Percentiles rank a stretch among this genome's conserved stretches.
Evolutionary conservation across 441 rosid genomes (phyloP).

Genomic region (Biscutella laevigata): DNA sequence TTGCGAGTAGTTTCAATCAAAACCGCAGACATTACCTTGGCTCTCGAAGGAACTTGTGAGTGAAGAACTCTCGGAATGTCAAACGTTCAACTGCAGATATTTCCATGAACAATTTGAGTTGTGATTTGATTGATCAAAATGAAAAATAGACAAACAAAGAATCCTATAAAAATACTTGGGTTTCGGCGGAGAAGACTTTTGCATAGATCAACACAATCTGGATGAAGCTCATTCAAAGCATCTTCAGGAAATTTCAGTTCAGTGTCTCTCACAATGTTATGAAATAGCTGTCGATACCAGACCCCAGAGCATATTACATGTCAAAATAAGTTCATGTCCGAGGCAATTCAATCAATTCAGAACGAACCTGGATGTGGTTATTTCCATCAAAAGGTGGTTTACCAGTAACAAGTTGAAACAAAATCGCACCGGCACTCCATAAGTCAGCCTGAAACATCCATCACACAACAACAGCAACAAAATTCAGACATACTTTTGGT

Average conservation of each 20-base stretch:
- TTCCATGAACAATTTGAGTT: neutral
- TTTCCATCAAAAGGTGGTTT: conserved; percentile 72
- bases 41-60: conserved; percentile 54
- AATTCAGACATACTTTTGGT: too few relatives aligned
- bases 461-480: neutral
- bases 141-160: conserved; percentile 2
- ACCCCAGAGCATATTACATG: conserved; percentile 5
- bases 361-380: conserved; percentile 54
- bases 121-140: neutral
- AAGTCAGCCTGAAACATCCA: conserved; percentile 58
- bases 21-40: conserved; percentile 37
- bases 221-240: conserved; percentile 46
- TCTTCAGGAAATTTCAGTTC: conserved; percentile 65
- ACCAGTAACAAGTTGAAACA: conserved; percentile 83
- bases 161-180: conserved; percentile 41
- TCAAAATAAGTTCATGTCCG: neutral
- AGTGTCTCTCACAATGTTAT: conserved; percentile 58
- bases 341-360: neutral
- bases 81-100: conserved; percentile 52
- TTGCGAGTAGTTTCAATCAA: conserved; percentile 4
- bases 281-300: conserved; percentile 54
- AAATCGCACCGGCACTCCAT: conserved; percentile 93
- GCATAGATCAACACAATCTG: conserved; percentile 74
- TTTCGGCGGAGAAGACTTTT: conserved; percentile 58
- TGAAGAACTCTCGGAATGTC: conserved; percentile 66